A percentile compares a stretch with the other conserved stretches of the same genome.
These are phyloP conservation scores for Viola odorata DNA, from an alignment of 345 rosid species.

Conservation along the genomic window DNA sequence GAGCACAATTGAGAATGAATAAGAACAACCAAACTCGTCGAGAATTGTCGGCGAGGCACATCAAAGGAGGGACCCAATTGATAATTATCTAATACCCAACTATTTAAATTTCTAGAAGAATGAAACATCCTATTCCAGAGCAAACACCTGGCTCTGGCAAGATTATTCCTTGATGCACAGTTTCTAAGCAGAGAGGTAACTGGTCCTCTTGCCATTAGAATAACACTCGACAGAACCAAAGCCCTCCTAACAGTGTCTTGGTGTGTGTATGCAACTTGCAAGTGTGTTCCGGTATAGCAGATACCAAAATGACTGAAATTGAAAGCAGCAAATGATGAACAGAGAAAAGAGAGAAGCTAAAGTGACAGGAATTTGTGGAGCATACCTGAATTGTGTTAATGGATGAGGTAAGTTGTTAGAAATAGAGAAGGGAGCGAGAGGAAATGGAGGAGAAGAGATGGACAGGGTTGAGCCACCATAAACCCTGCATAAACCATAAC, in stretches of 20 bases:
- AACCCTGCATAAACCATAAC: too few species aligned
- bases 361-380: too few species aligned
- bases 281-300: too few species aligned
- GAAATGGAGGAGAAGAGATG: too few species aligned
- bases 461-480: too few species aligned
- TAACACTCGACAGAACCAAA: neutral
- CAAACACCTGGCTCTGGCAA: slow-evolving; percentile 28
- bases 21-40: slow-evolving; percentile 14
- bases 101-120: slow-evolving; percentile 28
- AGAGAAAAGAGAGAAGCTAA: too few species aligned
- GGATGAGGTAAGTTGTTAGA: too few species aligned
- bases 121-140: slow-evolving; percentile 27
- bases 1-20: slow-evolving; percentile 12
- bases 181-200: slow-evolving; percentile 41
- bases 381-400: too few species aligned
- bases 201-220: slow-evolving; percentile 49
- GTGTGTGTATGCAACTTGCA: too few species aligned
- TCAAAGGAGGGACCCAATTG: slow-evolving; percentile 18
- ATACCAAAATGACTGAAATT: too few species aligned
- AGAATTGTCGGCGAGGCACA: slow-evolving; percentile 26
- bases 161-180: slow-evolving; percentile 27
- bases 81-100: slow-evolving; percentile 21
- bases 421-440: too few species aligned
- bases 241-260: neutral
- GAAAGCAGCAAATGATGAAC: too few species aligned